Percentiles rank a stretch among this genome's conserved stretches.
Conservation (phyloP, 1,139 yeast genomes). For the Taphrina flavorubra region DNA sequence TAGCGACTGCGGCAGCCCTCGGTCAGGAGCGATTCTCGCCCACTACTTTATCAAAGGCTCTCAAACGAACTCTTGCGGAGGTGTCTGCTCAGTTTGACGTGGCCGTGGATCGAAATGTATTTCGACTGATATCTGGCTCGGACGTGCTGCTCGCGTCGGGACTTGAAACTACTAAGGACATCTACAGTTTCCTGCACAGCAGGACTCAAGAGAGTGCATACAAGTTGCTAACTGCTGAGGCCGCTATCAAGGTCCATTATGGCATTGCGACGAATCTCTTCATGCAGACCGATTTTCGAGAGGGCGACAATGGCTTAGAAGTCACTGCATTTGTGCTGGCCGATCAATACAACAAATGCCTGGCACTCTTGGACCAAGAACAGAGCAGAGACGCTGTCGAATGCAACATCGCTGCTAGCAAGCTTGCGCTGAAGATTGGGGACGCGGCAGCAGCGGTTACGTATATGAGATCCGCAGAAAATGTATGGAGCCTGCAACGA, state of each 20-base stretch:
- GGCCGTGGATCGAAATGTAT: slow-evolving; percentile 18
- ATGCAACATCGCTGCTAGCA: slow-evolving; percentile 16
- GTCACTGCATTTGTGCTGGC: slow-evolving; percentile 1
- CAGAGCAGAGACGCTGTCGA: slow-evolving; percentile 4
- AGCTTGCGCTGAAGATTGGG: slow-evolving; percentile 5
- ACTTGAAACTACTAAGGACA: neutral
- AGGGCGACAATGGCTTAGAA: neutral
- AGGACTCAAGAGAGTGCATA: slow-evolving; percentile 23
- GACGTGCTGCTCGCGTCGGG: neutral
- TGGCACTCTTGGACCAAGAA: neutral
- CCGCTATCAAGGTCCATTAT: slow-evolving; percentile 1
- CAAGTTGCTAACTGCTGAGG: neutral
- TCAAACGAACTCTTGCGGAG: neutral
- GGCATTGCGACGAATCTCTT: slow-evolving; percentile 11
- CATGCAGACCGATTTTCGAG: neutral
- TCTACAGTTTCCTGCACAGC: slow-evolving; percentile 22
- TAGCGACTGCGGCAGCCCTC: slow-evolving; percentile 22
- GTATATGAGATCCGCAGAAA: slow-evolving; percentile 6
- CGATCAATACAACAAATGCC: slow-evolving; percentile 12
- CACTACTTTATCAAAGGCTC: neutral
- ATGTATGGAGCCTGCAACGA: neutral
- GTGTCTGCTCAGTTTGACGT: neutral
- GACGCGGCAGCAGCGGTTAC: neutral
- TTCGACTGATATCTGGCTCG: neutral
- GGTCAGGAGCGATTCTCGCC: slow-evolving; percentile 12